Percentiles rank a stretch among this genome's conserved stretches.
Evolutionary conservation across 345 rosid genomes (phyloP).

Genomic region (Murraya paniculata): DNA sequence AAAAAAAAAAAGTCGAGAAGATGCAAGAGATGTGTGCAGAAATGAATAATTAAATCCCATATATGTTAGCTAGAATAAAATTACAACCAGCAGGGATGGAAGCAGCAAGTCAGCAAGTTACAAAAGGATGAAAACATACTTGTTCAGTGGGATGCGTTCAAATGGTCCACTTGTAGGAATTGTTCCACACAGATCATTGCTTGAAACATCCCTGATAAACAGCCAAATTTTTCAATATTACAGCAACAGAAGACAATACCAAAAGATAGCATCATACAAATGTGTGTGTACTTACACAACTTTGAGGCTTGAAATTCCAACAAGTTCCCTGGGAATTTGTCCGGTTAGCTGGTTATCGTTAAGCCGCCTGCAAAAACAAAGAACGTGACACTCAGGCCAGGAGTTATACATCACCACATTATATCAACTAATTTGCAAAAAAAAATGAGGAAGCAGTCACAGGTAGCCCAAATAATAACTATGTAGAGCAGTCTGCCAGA

Average conservation of each 20-base stretch:
- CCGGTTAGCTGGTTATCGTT: constrained; percentile 61
- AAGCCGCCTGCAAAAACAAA: constrained; percentile 46
- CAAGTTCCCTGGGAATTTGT: constrained; percentile 62
- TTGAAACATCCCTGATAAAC: constrained; percentile 73
- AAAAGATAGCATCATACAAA: not conserved
- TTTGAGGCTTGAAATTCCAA: constrained; percentile 60
- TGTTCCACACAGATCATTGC: constrained; percentile 91
- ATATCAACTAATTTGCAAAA: not conserved
- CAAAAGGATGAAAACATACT: constrained; percentile 45
- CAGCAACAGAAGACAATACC: not conserved
- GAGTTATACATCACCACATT: not conserved
- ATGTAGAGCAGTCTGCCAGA: not conserved
- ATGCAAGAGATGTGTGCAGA: not conserved
- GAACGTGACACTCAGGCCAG: not conserved
- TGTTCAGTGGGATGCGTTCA: constrained; percentile 74
- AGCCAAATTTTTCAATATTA: constrained; percentile 5
- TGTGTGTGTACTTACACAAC: constrained; percentile 51
- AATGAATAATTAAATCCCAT: not conserved
- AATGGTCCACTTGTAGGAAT: constrained; percentile 92
- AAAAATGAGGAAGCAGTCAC: not conserved
- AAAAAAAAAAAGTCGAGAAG: not conserved
- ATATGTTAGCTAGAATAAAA: not conserved
- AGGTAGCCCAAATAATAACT: not conserved
- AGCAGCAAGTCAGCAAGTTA: not conserved
- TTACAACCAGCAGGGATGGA: not conserved